phyloP scores from a whole-genome alignment of 176 grass and related monocot genomes.

The Oryza nivara region DNA sequence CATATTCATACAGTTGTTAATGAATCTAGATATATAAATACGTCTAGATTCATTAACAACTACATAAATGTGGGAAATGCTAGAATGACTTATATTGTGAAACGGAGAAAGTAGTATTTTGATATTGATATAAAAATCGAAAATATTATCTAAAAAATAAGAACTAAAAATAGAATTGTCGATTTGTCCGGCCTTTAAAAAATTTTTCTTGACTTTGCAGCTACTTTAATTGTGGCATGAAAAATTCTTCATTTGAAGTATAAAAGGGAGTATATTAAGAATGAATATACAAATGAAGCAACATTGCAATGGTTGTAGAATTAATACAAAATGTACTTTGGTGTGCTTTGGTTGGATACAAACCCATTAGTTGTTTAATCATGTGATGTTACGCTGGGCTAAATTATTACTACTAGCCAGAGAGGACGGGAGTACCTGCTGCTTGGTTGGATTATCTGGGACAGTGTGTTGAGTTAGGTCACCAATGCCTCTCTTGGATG shows the following conservation, averaged over 20 bases:
- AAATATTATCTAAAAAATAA: too few species aligned
- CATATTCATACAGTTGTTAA: too few species aligned
- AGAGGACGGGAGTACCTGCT: neutral
- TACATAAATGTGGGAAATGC: too few species aligned
- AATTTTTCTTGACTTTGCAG: too few species aligned
- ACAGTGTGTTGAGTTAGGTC: slow-evolving; percentile 20
- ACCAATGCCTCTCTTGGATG: slow-evolving; percentile 6
- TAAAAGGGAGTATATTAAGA: neutral
- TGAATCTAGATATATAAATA: too few species aligned
- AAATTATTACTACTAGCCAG: slow-evolving; percentile 2
- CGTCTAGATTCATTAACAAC: too few species aligned
- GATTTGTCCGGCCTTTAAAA: too few species aligned
- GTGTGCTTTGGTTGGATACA: neutral
- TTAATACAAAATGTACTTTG: neutral
- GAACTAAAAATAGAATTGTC: too few species aligned
- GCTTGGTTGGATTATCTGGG: slow-evolving; percentile 19
- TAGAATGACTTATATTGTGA: too few species aligned
- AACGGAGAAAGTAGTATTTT: too few species aligned
- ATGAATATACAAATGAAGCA: neutral
- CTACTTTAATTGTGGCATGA: too few species aligned
- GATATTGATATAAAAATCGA: too few species aligned
- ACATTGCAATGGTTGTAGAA: slow-evolving; percentile 10
- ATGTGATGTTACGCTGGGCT: slow-evolving; percentile 21
- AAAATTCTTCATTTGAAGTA: neutral
- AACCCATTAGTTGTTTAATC: slow-evolving; percentile 1